phyloP scores from a whole-genome alignment of 306 rosid genomes.

The Cicer chorassanicum region DNA sequence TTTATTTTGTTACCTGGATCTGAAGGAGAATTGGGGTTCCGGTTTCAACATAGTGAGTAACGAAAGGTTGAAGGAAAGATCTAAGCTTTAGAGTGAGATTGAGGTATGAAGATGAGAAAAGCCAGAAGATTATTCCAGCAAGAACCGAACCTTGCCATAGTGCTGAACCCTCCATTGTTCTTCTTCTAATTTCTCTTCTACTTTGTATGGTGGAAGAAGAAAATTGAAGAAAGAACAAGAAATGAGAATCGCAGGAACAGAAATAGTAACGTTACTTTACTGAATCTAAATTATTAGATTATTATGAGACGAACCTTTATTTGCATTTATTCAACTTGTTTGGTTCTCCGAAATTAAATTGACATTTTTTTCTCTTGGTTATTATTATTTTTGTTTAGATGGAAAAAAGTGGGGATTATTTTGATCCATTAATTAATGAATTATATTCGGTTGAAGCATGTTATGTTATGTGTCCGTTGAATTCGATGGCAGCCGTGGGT shows the following conservation, averaged over 20 bases:
- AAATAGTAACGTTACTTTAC: neutral
- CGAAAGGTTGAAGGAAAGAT: conserved; percentile 82
- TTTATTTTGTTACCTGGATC: conserved; percentile 71
- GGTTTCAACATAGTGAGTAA: conserved; percentile 57
- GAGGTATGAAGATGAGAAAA: conserved; percentile 64
- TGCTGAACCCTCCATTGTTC: conserved; percentile 62
- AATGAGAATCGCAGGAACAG: conserved; percentile 32
- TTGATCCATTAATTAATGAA: conserved; percentile 1
- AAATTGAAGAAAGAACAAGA: conserved; percentile 14
- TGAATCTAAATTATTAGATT: conserved; percentile 38
- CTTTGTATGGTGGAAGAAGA: neutral
- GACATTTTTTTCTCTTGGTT: neutral
- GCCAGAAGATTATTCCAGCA: conserved; percentile 68
- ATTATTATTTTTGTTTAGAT: neutral
- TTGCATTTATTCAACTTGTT: conserved; percentile 17
- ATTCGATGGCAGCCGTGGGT: conserved; percentile 18
- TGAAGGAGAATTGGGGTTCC: conserved; percentile 64
- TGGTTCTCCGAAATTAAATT: neutral
- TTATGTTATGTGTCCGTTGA: conserved; percentile 26
- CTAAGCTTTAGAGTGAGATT: conserved; percentile 71
- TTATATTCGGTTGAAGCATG: conserved; percentile 13
- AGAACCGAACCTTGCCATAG: conserved; percentile 76
- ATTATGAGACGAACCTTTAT: conserved; percentile 11
- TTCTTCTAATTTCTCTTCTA: conserved; percentile 4
- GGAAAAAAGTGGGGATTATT: conserved; percentile 12